Conservation (phyloP, 2,329 filamentous ascomycete species). For the Fusarium goolgardi region DNA sequence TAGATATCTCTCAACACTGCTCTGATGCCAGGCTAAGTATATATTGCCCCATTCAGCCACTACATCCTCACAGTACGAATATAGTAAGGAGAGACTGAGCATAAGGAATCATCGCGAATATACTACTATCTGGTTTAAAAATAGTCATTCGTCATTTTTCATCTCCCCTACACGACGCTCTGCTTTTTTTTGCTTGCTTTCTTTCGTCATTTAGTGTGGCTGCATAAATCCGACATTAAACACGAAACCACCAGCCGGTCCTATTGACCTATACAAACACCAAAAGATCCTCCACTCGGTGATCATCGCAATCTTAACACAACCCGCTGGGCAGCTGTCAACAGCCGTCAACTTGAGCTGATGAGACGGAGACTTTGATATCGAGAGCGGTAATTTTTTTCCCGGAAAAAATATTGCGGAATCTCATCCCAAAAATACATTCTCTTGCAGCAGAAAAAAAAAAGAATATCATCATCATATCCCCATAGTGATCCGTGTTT, state of each 20-base stretch:
- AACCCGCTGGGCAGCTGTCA: not conserved
- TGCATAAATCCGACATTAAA: slow-evolving; percentile 28
- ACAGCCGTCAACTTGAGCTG: slow-evolving; percentile 3
- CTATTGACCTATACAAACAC: slow-evolving; percentile 29
- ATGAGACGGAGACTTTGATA: not conserved
- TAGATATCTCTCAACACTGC: not conserved
- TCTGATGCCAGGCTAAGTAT: not conserved
- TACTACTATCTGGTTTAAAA: too few relatives aligned
- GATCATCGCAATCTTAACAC: slow-evolving; percentile 28
- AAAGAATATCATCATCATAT: too few relatives aligned
- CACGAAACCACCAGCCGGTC: slow-evolving; percentile 21
- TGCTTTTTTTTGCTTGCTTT: not conserved
- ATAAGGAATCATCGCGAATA: not conserved
- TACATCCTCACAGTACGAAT: not conserved
- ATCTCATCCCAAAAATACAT: not conserved
- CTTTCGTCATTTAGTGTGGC: not conserved
- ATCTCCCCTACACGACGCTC: not conserved
- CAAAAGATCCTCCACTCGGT: slow-evolving; percentile 15
- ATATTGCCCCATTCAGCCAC: not conserved
- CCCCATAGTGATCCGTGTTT: slow-evolving; percentile 23
- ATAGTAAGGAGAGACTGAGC: not conserved
- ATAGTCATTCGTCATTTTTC: not conserved
- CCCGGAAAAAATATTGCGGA: not conserved
- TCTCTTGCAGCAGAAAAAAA: not conserved
- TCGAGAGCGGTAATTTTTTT: not conserved